Conservation (phyloP, 495 filamentous ascomycete species). For the Choiromyces venosus region DNA sequence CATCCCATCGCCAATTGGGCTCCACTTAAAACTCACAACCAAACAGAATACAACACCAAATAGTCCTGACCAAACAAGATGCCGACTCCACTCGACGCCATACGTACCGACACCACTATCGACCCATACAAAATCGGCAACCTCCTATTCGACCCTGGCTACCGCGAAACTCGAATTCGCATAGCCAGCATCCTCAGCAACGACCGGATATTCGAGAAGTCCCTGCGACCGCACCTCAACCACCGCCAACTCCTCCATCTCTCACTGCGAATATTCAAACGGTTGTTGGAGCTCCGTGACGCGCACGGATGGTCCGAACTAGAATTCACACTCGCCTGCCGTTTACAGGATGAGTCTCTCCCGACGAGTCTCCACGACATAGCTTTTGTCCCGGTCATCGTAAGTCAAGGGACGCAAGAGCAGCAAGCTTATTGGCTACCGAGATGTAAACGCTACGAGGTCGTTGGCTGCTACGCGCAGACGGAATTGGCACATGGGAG, state of each 20-base stretch:
- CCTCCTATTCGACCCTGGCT: slow-evolving; percentile 29
- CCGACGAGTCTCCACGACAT: slow-evolving; percentile 63
- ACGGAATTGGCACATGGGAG: slow-evolving; percentile 70
- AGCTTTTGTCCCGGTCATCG: slow-evolving; percentile 67
- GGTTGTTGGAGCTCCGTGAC: slow-evolving; percentile 57
- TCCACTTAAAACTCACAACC: background rate
- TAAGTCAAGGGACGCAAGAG: slow-evolving; percentile 63
- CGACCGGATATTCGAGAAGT: slow-evolving; percentile 29
- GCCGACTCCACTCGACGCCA: slow-evolving; percentile 34
- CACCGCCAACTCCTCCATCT: slow-evolving; percentile 29
- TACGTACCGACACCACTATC: slow-evolving; percentile 27
- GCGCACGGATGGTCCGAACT: slow-evolving; percentile 59
- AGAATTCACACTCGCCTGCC: slow-evolving; percentile 56
- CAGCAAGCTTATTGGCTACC: slow-evolving; percentile 64
- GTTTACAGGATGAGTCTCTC: slow-evolving; percentile 59
- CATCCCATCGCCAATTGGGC: background rate
- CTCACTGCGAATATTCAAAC: slow-evolving; percentile 48
- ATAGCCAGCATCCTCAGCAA: slow-evolving; percentile 25
- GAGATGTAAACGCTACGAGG: slow-evolving; percentile 58
- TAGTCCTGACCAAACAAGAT: slow-evolving; percentile 10
- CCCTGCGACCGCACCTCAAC: slow-evolving; percentile 33
- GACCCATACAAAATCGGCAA: slow-evolving; percentile 23
- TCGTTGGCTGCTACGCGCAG: slow-evolving; percentile 71
- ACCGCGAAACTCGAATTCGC: slow-evolving; percentile 25
- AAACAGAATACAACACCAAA: background rate